A percentile compares a stretch with the other conserved stretches of the same genome.
These are phyloP conservation scores for Exophiala lecanii-corni DNA, from an alignment of 2,329 filamentous ascomycete genomes.

Conservation along the genomic window DNA sequence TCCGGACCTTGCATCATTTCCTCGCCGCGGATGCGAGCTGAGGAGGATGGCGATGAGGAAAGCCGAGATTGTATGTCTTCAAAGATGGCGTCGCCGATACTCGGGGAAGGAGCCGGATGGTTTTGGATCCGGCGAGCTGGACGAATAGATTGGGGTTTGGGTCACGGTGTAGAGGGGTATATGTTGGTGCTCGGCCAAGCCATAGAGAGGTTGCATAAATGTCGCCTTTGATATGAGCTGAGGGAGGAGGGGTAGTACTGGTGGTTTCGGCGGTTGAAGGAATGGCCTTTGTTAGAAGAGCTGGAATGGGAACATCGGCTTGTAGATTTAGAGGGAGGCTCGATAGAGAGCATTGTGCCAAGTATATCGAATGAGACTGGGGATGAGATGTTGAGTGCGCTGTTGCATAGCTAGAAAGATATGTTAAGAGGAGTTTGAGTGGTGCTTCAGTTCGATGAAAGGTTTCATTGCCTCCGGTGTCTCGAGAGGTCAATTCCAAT, in stretches of 20 bases:
- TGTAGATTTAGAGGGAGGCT: slow-evolving; percentile 62
- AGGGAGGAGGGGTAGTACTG: slow-evolving; percentile 47
- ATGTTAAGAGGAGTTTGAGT: slow-evolving; percentile 60
- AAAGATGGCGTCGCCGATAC: slow-evolving; percentile 62
- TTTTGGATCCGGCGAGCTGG: slow-evolving; percentile 71
- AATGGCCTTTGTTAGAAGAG: neutral
- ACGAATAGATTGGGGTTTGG: slow-evolving; percentile 92
- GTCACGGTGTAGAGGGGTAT: slow-evolving; percentile 85
- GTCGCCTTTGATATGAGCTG: slow-evolving; percentile 65
- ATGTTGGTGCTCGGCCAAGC: slow-evolving; percentile 81
- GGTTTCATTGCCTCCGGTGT: slow-evolving; percentile 13
- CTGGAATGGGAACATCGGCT: slow-evolving; percentile 63
- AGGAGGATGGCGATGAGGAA: slow-evolving; percentile 25
- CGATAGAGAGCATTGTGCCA: slow-evolving; percentile 72
- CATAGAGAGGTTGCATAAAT: slow-evolving; percentile 84
- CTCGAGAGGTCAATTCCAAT: slow-evolving; percentile 51
- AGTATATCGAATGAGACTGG: slow-evolving; percentile 55
- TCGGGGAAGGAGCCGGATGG: slow-evolving; percentile 67
- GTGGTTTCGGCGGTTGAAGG: neutral
- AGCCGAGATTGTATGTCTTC: slow-evolving; percentile 41
- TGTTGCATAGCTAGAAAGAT: slow-evolving; percentile 34
- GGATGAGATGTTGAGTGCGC: slow-evolving; percentile 25
- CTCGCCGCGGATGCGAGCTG: slow-evolving; percentile 60
- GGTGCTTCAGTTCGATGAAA: slow-evolving; percentile 47
- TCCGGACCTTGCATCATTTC: slow-evolving; percentile 91